Conservation (phyloP, 2,329 filamentous ascomycete genomes). For the Diplodia sapinea region DNA sequence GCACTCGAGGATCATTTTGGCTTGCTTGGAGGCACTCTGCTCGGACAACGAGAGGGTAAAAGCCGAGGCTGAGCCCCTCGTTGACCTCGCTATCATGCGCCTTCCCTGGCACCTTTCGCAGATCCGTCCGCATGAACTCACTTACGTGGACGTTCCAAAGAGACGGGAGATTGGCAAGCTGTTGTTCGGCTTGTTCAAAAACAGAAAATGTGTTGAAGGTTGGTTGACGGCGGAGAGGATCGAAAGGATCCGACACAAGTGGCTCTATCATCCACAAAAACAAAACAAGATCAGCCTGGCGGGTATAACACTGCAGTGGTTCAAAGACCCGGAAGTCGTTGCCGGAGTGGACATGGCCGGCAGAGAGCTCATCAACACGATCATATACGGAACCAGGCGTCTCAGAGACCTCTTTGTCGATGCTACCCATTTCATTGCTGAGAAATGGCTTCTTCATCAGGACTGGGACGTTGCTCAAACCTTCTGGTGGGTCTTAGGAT, state of each 20-base stretch:
- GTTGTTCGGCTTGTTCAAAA: neutral
- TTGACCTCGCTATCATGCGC: neutral
- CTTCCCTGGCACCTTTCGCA: conserved; percentile 12
- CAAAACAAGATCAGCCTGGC: neutral
- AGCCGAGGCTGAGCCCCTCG: neutral
- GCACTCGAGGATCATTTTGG: neutral
- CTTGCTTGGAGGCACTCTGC: conserved; percentile 4
- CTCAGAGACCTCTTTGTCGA: neutral
- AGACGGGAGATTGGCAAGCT: neutral
- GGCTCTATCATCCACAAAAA: neutral
- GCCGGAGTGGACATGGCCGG: neutral
- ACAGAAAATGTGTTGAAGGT: neutral
- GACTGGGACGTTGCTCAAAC: conserved; percentile 2
- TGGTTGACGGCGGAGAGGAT: conserved; percentile 1
- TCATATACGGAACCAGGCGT: conserved; percentile 1
- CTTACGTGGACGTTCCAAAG: neutral
- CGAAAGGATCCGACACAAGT: neutral
- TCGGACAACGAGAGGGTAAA: neutral
- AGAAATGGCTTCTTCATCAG: neutral
- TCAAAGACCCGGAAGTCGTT: conserved; percentile 13
- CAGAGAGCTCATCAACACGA: neutral
- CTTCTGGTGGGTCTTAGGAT: conserved; percentile 7
- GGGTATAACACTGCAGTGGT: neutral
- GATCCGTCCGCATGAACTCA: neutral
- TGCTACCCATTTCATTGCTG: neutral